Base-by-base conservation (phyloP, 139 green algal species). In the Chlamydomonas sp. region DNA sequence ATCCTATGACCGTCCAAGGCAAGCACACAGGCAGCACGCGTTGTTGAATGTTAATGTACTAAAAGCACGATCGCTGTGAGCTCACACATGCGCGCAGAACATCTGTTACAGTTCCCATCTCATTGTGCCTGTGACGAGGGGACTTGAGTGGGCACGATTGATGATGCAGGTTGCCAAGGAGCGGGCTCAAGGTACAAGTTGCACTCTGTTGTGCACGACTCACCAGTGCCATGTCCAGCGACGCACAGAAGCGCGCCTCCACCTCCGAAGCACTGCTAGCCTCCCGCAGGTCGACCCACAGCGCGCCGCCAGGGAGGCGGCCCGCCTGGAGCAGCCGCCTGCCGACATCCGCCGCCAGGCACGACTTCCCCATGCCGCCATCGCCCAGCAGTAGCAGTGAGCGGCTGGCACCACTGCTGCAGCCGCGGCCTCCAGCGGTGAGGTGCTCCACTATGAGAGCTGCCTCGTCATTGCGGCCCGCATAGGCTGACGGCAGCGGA, bases 351-450 rank as follows among this genome's bases (percentile, higher is more conserved):
- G 73, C 31, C 10, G 80, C 80, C 12, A 86, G 73, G 80, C 68
- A 67, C 2, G 80, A 86, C 80, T 86, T 86, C 67, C 80, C 80
- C 6, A 79, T 7, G 57, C 80, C 80, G 5, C n/a, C 80, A 17
- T 17, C 63, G 10, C 67, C 80, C 8, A 79, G 63, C 20, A 86
- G 67, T 2, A 71, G 73, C 57, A 86, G 49, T 14, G 60, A 78
- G 49, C 67, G 5, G 69, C 69, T 5, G 17, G 72, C n/a, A 0
- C 15, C 16, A 58, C 17, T 73, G 6, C 7, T 49, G 12, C 79
- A 73, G 60, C 79, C 17, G 20, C 18, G 9, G 77, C n/a, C 57
- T 12, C 12, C 9, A 59, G 0, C 12, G 60, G 49, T 1, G 12
- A 86, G 60, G 69, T 86, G 69, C 20, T 14, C 18, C 20, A 73